Percentiles rank a stretch among this genome's conserved stretches.
Evolutionary conservation across 1,284 basidiomycete genomes (phyloP).

Genomic region (Takashimella koratensis): DNA sequence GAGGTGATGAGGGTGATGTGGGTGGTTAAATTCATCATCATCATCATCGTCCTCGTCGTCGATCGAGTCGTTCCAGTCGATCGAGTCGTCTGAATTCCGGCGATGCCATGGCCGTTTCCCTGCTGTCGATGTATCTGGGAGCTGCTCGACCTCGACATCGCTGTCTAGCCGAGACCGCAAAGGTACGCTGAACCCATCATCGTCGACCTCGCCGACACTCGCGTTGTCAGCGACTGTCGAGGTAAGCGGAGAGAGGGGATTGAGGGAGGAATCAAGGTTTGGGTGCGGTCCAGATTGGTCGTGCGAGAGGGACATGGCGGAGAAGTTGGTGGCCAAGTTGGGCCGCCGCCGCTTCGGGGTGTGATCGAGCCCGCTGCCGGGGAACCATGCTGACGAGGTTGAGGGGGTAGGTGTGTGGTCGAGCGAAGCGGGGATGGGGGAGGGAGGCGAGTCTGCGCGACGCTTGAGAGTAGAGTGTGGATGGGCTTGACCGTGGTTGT

Average conservation of each 20-base stretch:
- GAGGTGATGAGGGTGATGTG: conserved; percentile 5
- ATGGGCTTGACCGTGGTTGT: neutral
- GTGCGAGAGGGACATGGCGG: conserved; percentile 26
- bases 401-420: too few relatives aligned
- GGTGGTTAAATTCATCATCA: conserved; percentile 25
- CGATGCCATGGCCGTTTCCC: conserved; percentile 4
- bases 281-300: neutral
- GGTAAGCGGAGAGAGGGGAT: neutral
- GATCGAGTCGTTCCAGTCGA: too few relatives aligned
- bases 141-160: conserved; percentile 21
- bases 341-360: conserved; percentile 33
- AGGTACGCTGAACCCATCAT: conserved; percentile 9
- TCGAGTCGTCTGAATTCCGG: conserved; percentile 15
- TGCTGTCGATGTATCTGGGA: conserved; percentile 17
- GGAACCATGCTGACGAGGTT: neutral
- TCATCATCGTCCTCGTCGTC: conserved; percentile 27
- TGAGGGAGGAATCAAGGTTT: neutral
- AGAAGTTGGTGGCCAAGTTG: conserved; percentile 40
- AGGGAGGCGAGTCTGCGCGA: conserved; percentile 15
- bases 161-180: conserved; percentile 7
- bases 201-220: conserved; percentile 9
- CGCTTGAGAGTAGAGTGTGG: conserved; percentile 12
- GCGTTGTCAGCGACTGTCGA: neutral
- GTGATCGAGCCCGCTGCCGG: neutral
- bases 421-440: neutral